Evolutionary conservation across 73 alveolate genomes (phyloP), one percentile per base, ranked within the genome.

Genomic region (Urostyla sp.): DNA sequence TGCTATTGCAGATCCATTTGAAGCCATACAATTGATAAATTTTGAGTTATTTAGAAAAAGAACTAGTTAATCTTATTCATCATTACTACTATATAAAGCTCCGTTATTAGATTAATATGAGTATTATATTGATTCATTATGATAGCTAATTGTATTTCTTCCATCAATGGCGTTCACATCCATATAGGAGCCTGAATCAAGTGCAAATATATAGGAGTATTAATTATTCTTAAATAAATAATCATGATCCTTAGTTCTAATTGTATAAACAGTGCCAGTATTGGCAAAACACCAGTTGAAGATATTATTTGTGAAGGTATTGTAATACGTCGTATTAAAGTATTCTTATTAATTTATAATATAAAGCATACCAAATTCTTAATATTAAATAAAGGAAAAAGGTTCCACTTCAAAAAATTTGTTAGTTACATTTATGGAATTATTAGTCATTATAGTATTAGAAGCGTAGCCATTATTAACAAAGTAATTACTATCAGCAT

Each of bases 221-320:
- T n/a, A n/a, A n/a, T n/a, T n/a, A n/a, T n/a, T n/a, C n/a, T n/a
- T n/a, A n/a, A n/a, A n/a, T n/a, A n/a, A 48, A 6, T 7, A 43
- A 27, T 28, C 40, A 28, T 69, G 48, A 6, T 18, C 15, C 37
- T 63, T 60, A 3, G 44, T 8, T 24, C 44, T 63, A 0, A 63
- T 2, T 10, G 79, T 20, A 31, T 13, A 27, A 5, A 5, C 72
- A 5, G 83, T 59, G 20, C 83, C 83, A n/a, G 44, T 1, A 48
- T 45, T 46, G 34, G 72, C 83, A 69, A 69, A 69, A 48, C 34
- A 27, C 21, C 2, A 69, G 20, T 48, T 48, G 49, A 69, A 69
- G n/a, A 40, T 48, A 46, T 69, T 69, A 23, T 69, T 69, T 3
- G 1, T 27, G 54, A 69, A 27, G 18, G 44, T 8, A 46, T 69